Evolutionary conservation across 257 asterid genomes (phyloP).

Genomic region (Plantago elongata): DNA sequence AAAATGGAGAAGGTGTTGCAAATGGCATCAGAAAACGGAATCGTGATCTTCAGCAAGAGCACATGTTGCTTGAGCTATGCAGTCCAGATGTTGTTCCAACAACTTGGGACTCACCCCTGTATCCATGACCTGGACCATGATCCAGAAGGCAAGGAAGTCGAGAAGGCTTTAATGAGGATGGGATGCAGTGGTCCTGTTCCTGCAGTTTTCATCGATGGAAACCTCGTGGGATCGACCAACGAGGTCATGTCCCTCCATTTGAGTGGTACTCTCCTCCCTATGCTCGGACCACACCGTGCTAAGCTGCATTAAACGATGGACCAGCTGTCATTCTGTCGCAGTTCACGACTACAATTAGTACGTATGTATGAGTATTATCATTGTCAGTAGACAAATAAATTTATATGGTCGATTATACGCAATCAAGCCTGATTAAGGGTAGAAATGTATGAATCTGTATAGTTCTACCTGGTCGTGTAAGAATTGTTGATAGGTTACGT

Average conservation of each 20-base stretch:
- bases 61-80: conserved; percentile 70
- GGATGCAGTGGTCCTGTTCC: conserved; percentile 53
- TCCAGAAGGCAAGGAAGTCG: conserved; percentile 57
- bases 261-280: conserved; percentile 51
- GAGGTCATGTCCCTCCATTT: conserved; percentile 85
- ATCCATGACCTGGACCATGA: conserved; percentile 52
- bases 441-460: no score
- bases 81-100: conserved; percentile 51
- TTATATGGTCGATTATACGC: no score
- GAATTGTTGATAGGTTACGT: no score
- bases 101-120: conserved; percentile 38
- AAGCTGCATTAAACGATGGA: conserved; percentile 9
- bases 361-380: no score
- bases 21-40: conserved; percentile 52
- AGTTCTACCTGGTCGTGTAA: no score
- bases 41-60: conserved; percentile 69
- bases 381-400: no score
- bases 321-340: background rate
- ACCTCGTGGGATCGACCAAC: conserved; percentile 63
- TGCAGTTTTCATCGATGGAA: conserved; percentile 54
- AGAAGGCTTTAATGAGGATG: conserved; percentile 46
- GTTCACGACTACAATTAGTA: no score
- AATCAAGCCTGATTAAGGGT: no score
- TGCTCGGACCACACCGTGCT: conserved; percentile 38
- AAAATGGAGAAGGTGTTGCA: conserved; percentile 55